These are phyloP conservation scores for Wickerhamomyces canadensis DNA, from an alignment of 805 yeast genomes.

Conservation along the genomic window DNA sequence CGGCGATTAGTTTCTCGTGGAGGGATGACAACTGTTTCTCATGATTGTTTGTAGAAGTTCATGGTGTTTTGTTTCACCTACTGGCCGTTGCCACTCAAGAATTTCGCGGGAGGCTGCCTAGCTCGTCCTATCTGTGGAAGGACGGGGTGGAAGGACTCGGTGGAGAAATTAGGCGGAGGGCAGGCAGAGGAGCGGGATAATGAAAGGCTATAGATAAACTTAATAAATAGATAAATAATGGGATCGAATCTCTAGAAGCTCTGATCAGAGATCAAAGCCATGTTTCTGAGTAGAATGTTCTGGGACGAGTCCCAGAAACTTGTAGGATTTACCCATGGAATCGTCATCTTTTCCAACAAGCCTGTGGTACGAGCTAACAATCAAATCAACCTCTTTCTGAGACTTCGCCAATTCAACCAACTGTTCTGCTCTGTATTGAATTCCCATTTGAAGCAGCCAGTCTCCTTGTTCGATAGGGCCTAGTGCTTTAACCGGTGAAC, in stretches of 20 bases:
- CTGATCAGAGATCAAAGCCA: constrained; percentile 44
- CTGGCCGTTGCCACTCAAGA: too few species aligned
- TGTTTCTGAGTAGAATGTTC: constrained; percentile 36
- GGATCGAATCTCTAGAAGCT: too few species aligned
- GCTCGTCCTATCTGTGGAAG: too few species aligned
- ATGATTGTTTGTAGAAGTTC: too few species aligned
- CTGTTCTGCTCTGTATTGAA: constrained; percentile 63
- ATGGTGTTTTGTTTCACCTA: too few species aligned
- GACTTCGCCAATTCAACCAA: constrained; percentile 38
- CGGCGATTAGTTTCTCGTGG: too few species aligned
- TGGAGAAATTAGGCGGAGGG: too few species aligned
- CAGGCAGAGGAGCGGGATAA: too few species aligned
- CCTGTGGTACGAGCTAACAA: constrained; percentile 54
- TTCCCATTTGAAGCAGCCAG: constrained; percentile 72
- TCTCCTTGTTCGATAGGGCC: constrained; percentile 76
- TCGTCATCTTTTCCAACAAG: constrained; percentile 54
- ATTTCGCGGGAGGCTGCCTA: too few species aligned
- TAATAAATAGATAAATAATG: constrained; percentile 2
- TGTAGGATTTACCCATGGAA: constrained; percentile 74
- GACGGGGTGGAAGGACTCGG: too few species aligned
- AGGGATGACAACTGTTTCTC: too few species aligned
- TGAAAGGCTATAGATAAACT: too few species aligned
- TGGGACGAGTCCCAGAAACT: constrained; percentile 61
- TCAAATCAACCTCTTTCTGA: constrained; percentile 42
- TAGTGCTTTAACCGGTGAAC: constrained; percentile 26